phyloP scores from a whole-genome alignment of 2,329 filamentous ascomycete genomes.

The Penicillium sp. region DNA sequence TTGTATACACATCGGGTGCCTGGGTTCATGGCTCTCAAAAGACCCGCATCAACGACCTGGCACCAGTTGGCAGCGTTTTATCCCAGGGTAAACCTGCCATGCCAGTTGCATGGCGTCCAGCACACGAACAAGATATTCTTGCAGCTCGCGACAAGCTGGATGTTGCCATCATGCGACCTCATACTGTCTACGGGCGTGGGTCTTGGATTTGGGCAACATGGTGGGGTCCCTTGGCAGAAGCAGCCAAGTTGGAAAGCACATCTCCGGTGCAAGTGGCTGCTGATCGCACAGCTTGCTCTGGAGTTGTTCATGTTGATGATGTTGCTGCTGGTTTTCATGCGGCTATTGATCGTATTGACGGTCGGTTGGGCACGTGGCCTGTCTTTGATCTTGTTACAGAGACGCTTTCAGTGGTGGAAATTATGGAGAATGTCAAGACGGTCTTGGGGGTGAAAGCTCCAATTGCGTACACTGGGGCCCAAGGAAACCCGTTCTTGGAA shows the following conservation, averaged over 20 bases:
- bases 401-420: constrained; percentile 23
- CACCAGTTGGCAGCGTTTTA: constrained; percentile 22
- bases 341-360: constrained; percentile 35
- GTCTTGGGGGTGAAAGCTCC: constrained; percentile 23
- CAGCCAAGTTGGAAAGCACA: constrained; percentile 13
- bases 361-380: constrained; percentile 32
- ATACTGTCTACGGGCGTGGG: constrained; percentile 36
- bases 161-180: constrained; percentile 7
- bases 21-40: constrained; percentile 40
- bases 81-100: constrained; percentile 17
- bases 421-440: constrained; percentile 21
- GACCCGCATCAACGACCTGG: constrained; percentile 29
- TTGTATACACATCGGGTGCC: constrained; percentile 38
- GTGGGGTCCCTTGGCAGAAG: constrained; percentile 7
- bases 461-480: constrained; percentile 26
- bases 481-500: constrained; percentile 25
- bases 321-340: constrained; percentile 33
- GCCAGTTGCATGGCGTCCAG: constrained; percentile 33
- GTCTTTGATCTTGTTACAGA: constrained; percentile 40
- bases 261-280: constrained; percentile 20
- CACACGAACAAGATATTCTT: constrained; percentile 35
- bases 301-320: constrained; percentile 43
- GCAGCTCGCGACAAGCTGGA: constrained; percentile 1
- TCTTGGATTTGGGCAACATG: constrained; percentile 28
- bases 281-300: constrained; percentile 21